These are phyloP conservation scores for Beauveria sp. DNA, from an alignment of 2,329 filamentous ascomycete genomes.

Conservation along the genomic window DNA sequence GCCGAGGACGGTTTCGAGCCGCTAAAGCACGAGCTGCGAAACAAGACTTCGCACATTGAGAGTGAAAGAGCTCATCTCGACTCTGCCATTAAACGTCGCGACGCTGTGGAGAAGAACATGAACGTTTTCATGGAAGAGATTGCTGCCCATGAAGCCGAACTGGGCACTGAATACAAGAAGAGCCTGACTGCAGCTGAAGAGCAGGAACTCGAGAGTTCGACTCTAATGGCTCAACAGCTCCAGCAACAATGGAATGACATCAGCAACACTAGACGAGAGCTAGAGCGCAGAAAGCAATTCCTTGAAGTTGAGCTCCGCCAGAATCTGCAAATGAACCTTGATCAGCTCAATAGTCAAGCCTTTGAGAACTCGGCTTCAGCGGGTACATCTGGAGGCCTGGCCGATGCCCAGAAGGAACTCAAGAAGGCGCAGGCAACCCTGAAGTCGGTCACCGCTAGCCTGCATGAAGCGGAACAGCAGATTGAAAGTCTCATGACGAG, in stretches of 20 bases:
- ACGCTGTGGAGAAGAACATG: slow-evolving; percentile 67
- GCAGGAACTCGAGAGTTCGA: slow-evolving; percentile 64
- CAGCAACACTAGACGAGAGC: slow-evolving; percentile 63
- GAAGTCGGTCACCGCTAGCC: slow-evolving; percentile 57
- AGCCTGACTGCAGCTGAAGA: slow-evolving; percentile 79
- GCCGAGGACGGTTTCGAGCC: slow-evolving; percentile 78
- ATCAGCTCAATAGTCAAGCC: slow-evolving; percentile 73
- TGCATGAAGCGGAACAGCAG: slow-evolving; percentile 66
- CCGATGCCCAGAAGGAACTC: slow-evolving; percentile 73
- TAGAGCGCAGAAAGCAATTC: slow-evolving; percentile 73
- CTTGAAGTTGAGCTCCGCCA: slow-evolving; percentile 85
- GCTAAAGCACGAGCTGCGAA: slow-evolving; percentile 66
- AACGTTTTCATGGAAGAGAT: slow-evolving; percentile 70
- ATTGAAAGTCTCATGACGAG: slow-evolving; percentile 48
- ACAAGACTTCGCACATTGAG: slow-evolving; percentile 67
- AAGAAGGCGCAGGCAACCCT: slow-evolving; percentile 66
- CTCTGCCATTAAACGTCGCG: slow-evolving; percentile 53
- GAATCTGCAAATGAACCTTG: slow-evolving; percentile 77
- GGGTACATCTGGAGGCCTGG: slow-evolving; percentile 57
- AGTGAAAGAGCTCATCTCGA: slow-evolving; percentile 68
- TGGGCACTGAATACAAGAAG: slow-evolving; percentile 87
- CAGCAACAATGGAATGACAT: slow-evolving; percentile 70
- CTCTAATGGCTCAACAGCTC: slow-evolving; percentile 61
- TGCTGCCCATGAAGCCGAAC: slow-evolving; percentile 68
- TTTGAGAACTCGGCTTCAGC: slow-evolving; percentile 53